A percentile compares a stretch with the other conserved stretches of the same genome.
Conservation (phyloP, 2,329 filamentous ascomycete genomes). For the Hypoxylon sp. region DNA sequence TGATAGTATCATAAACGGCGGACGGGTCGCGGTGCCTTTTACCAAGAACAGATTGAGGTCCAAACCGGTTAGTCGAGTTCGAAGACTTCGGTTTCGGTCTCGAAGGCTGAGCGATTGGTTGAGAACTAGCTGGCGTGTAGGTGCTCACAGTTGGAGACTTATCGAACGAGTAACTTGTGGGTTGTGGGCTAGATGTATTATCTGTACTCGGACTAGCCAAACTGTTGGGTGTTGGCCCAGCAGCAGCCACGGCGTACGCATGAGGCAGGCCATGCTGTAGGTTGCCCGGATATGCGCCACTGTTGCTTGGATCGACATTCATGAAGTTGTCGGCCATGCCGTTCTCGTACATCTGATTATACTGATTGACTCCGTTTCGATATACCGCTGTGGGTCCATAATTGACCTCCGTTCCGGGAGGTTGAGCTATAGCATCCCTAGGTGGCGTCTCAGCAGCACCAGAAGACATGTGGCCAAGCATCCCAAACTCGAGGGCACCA, state of each 20-base stretch:
- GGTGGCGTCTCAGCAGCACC: conserved; percentile 85
- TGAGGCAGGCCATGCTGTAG: conserved; percentile 75
- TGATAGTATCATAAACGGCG: conserved; percentile 89
- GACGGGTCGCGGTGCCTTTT: conserved; percentile 81
- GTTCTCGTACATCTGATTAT: conserved; percentile 66
- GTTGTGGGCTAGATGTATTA: conserved; percentile 72
- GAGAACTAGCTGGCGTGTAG: conserved; percentile 53
- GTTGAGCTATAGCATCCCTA: conserved; percentile 70
- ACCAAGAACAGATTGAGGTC: conserved; percentile 67
- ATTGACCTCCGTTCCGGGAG: conserved; percentile 57
- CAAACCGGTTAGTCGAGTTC: conserved; percentile 58
- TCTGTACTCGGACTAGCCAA: conserved; percentile 76
- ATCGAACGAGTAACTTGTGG: conserved; percentile 68
- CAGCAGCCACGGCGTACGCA: conserved; percentile 75
- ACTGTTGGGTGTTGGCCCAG: conserved; percentile 66
- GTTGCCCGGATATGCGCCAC: conserved; percentile 67
- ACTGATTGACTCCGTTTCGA: conserved; percentile 66
- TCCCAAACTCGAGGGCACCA: conserved; percentile 94
- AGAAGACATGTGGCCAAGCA: conserved; percentile 97
- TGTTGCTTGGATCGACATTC: conserved; percentile 65
- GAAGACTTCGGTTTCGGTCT: conserved; percentile 63
- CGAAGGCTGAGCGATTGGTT: conserved; percentile 55
- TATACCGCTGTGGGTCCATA: conserved; percentile 65
- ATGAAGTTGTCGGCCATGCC: conserved; percentile 68
- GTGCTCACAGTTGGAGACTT: conserved; percentile 65